These are phyloP conservation scores for Calonectria honghensis DNA, from an alignment of 2,329 filamentous ascomycete genomes.

Conservation along the genomic window DNA sequence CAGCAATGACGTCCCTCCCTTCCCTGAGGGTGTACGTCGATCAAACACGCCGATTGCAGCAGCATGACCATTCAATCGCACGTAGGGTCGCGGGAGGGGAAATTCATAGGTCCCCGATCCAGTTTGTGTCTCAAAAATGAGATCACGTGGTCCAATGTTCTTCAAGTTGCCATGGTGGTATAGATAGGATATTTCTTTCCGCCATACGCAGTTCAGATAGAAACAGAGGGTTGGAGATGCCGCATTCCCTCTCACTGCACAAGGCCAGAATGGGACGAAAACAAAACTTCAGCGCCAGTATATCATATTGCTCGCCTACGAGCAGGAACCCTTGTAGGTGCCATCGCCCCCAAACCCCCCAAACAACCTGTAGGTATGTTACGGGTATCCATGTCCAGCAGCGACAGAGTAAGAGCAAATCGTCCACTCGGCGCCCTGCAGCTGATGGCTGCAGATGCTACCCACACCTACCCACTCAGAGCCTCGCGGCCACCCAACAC, in stretches of 20 bases:
- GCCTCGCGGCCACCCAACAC: slow-evolving; percentile 23
- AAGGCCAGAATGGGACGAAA: background rate
- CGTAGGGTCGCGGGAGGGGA: background rate
- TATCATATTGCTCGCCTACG: background rate
- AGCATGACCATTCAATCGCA: slow-evolving; percentile 3
- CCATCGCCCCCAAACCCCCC: background rate
- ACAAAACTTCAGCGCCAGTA: background rate
- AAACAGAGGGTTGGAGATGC: background rate
- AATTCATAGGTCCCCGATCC: background rate
- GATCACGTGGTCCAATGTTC: background rate
- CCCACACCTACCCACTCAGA: slow-evolving; percentile 4
- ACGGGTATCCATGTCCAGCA: slow-evolving; percentile 9
- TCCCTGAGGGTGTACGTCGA: slow-evolving; percentile 14
- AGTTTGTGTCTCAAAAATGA: background rate
- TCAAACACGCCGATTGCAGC: slow-evolving; percentile 23
- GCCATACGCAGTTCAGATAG: background rate
- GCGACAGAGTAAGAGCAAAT: background rate
- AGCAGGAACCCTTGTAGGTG: background rate
- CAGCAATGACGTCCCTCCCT: slow-evolving; percentile 18
- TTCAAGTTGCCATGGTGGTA: background rate
- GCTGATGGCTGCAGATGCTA: slow-evolving; percentile 22
- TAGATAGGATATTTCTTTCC: background rate
- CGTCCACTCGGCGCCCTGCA: slow-evolving; percentile 29
- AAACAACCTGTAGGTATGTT: slow-evolving; percentile 10
- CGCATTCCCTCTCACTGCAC: background rate